Percentiles rank a stretch among this genome's conserved stretches.
Evolutionary conservation across 2,329 filamentous ascomycete species (phyloP).

Genomic region (Aphanocladium album): DNA sequence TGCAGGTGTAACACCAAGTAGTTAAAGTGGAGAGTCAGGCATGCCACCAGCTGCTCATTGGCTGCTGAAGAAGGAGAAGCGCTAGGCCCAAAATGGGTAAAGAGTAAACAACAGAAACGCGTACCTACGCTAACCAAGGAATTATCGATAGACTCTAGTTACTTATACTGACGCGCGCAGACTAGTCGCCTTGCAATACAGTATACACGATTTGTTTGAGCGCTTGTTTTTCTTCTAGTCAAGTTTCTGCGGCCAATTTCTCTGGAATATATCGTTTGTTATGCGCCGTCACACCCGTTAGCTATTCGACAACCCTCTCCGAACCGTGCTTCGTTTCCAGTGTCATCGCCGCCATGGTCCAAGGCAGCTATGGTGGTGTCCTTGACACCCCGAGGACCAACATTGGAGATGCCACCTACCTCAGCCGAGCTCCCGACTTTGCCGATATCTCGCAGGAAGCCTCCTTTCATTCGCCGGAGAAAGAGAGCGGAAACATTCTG

Average conservation of each 20-base stretch:
- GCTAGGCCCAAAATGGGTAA: slow-evolving; percentile 31
- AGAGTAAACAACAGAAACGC: slow-evolving; percentile 40
- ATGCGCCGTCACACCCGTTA: slow-evolving; percentile 13
- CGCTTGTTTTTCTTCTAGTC: slow-evolving; percentile 12
- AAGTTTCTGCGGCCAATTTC: background rate
- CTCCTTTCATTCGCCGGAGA: slow-evolving; percentile 77
- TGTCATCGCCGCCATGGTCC: slow-evolving; percentile 46
- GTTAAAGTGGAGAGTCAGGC: background rate
- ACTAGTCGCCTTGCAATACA: background rate
- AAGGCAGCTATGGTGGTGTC: slow-evolving; percentile 55
- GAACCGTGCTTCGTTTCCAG: background rate
- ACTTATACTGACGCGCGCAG: background rate
- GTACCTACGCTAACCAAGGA: slow-evolving; percentile 17
- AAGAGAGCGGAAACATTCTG: slow-evolving; percentile 59
- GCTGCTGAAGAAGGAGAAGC: background rate
- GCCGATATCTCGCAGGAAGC: slow-evolving; percentile 77
- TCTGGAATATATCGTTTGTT: background rate
- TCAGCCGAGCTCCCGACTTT: slow-evolving; percentile 65
- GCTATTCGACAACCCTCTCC: slow-evolving; percentile 11
- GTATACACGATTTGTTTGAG: slow-evolving; percentile 6
- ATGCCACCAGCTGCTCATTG: background rate
- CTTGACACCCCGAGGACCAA: slow-evolving; percentile 86
- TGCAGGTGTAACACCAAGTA: background rate
- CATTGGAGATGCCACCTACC: slow-evolving; percentile 75
- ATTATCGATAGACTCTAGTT: slow-evolving; percentile 5